Base-by-base conservation (phyloP, 208 protist genomes). In the Tritrichomonas foetus region DNA sequence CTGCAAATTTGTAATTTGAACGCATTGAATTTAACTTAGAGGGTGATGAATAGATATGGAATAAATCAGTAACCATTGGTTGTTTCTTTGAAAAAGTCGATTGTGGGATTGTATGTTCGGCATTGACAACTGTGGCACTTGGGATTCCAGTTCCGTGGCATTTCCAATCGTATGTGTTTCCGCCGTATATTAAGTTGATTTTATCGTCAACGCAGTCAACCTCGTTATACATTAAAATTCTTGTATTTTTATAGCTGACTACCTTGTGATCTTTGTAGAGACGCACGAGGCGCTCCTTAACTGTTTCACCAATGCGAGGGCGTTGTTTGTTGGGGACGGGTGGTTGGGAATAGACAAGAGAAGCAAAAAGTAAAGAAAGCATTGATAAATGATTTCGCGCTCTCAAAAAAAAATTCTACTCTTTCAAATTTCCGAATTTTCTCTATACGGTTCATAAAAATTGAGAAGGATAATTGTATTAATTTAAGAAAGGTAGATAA, bases 101-200 rank as follows among this genome's bases (percentile, higher is more conserved):
- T 50, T 89, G 78, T 89, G 78, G 78, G 39, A 89, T 47, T 39
- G 27, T 57, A 36, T 89, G 78, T n/a, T 89, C 78, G 16, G 47
- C 41, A 57, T 89, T 89, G 11, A 82, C 74, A 39, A 53, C 5
- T 61, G 20, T 57, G 9, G 20, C 78, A 61, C 47, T n/a, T 47
- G 78, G 78, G 39, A 89, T 53, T n/a, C 0, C 30, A 16, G 3
- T 57, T n/a, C 27, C 5, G 16, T 47, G 47, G 57, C 78, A 89
- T 50, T 53, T 89, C 25, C 41, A 89, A 39, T 1, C 1, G 39
- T 39, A 89, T 27, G 47, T 57, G 20, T 9, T 57, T 20, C 14
- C 14, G 20, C 27, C 41, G n/a, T 89, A 89, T 33, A 89, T 47
- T 2, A 89, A 39, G 33, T 5, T 33, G 11, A 89, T 53, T 8